Conservation (phyloP, 2,329 filamentous ascomycete species). For the Esteya vermicola region DNA sequence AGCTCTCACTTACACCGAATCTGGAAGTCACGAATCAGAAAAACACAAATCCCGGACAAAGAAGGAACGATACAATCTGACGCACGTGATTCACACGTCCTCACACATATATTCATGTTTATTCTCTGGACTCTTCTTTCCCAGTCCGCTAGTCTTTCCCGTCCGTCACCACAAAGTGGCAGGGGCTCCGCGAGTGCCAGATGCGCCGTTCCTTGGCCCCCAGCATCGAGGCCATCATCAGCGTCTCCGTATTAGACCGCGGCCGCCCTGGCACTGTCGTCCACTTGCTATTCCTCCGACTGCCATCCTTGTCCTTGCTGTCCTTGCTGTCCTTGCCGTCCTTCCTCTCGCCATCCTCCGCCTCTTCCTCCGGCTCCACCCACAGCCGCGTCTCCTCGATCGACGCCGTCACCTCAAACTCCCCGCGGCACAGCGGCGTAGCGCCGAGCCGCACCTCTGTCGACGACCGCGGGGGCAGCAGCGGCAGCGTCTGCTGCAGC, state of each 20-base stretch:
- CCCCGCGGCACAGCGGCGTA: conserved; percentile 62
- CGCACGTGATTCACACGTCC: too few species aligned
- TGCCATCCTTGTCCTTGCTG: conserved; percentile 14
- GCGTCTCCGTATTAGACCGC: conserved; percentile 38
- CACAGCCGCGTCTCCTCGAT: conserved; percentile 64
- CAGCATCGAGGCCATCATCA: conserved; percentile 45
- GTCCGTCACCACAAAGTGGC: conserved; percentile 39
- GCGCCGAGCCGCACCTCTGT: conserved; percentile 52
- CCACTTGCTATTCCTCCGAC: conserved; percentile 10
- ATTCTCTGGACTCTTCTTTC: background rate
- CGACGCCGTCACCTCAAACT: conserved; percentile 67
- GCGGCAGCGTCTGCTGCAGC: conserved; percentile 58
- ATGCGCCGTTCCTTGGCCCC: conserved; percentile 46
- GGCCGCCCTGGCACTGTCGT: conserved; percentile 15
- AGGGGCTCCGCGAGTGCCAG: conserved; percentile 49
- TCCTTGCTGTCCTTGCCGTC: conserved; percentile 5
- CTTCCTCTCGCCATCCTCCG: conserved; percentile 8
- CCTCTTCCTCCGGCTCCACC: conserved; percentile 16
- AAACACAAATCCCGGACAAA: too few species aligned
- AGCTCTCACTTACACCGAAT: too few species aligned
- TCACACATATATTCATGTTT: background rate
- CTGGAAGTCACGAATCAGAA: too few species aligned
- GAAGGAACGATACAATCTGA: too few species aligned
- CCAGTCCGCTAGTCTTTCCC: too few species aligned
- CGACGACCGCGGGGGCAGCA: conserved; percentile 43